A percentile compares a stretch with the other conserved stretches of the same genome.
Conservation (phyloP, 2,329 filamentous ascomycete genomes). For the Colletotrichum horii region DNA sequence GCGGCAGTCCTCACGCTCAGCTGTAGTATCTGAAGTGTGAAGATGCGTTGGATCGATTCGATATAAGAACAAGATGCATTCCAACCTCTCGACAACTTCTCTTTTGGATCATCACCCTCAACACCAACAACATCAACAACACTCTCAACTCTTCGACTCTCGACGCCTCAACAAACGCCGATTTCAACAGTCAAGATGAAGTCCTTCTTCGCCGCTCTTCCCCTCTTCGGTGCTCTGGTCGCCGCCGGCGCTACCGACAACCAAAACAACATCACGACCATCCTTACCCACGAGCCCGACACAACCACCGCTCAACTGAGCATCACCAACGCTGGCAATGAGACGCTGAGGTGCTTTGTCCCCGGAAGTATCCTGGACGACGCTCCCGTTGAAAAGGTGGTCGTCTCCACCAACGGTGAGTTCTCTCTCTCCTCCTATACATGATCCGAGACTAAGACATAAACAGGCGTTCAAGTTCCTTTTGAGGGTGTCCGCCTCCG, state of each 20-base stretch:
- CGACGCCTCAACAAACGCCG: not conserved
- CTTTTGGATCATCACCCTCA: not conserved
- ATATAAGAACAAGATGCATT: slow-evolving; percentile 1
- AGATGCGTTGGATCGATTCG: not conserved
- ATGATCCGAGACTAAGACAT: not conserved
- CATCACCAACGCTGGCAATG: slow-evolving; percentile 51
- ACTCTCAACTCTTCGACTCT: not conserved
- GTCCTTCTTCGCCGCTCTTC: slow-evolving; percentile 34
- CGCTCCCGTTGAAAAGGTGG: slow-evolving; percentile 52
- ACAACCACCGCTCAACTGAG: slow-evolving; percentile 52
- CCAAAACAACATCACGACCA: slow-evolving; percentile 38
- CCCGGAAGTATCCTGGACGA: slow-evolving; percentile 54
- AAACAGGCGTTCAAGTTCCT: not conserved
- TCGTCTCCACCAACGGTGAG: slow-evolving; percentile 47
- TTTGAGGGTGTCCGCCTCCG: slow-evolving; percentile 58
- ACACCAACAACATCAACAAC: not conserved
- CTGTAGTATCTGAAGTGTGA: not conserved
- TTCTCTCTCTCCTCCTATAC: not conserved
- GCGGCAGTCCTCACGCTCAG: not conserved
- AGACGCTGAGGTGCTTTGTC: slow-evolving; percentile 50
- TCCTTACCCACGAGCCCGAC: slow-evolving; percentile 43
- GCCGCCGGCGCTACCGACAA: slow-evolving; percentile 33
- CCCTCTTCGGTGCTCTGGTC: slow-evolving; percentile 38
- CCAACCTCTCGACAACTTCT: not conserved
- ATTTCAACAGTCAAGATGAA: slow-evolving; percentile 35